A percentile compares a stretch with the other conserved stretches of the same genome.
phyloP scores from a whole-genome alignment of 106 monocot species.

The Dendrobium nobile region DNA sequence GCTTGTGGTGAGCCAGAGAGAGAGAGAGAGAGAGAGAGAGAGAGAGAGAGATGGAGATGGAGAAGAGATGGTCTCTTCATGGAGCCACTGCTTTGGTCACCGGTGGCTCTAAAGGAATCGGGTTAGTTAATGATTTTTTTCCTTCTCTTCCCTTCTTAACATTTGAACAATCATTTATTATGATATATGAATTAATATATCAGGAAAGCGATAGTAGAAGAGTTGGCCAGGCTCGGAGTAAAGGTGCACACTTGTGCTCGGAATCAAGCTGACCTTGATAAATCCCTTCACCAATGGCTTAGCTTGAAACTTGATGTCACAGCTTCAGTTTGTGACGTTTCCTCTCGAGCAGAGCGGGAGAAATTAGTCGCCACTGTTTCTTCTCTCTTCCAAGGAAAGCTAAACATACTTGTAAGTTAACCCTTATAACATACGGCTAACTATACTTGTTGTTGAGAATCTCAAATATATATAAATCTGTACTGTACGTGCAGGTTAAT shows the following conservation, averaged over 20 bases:
- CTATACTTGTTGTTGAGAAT: too few species aligned
- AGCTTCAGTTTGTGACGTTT: constrained; percentile 50
- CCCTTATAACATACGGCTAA: too few species aligned
- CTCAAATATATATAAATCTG: too few species aligned
- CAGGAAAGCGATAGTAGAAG: constrained; percentile 54
- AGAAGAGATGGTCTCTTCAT: constrained; percentile 30
- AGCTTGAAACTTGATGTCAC: constrained; percentile 38
- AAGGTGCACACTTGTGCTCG: constrained; percentile 74
- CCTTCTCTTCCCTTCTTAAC: neutral
- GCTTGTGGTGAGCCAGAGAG: neutral
- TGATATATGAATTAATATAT: neutral
- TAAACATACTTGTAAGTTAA: constrained; percentile 67
- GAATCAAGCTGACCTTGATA: constrained; percentile 46
- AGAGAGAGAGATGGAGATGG: neutral
- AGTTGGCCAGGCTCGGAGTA: constrained; percentile 34
- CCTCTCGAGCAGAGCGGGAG: constrained; percentile 28
- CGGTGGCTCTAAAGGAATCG: constrained; percentile 54
- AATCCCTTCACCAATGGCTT: constrained; percentile 41
- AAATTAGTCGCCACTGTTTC: constrained; percentile 28
- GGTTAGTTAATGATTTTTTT: neutral
- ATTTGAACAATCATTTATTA: too few species aligned
- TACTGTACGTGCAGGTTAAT: constrained; percentile 2
- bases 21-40: neutral
- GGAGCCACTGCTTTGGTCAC: constrained; percentile 50
- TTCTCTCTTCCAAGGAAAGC: constrained; percentile 47